phyloP scores from a whole-genome alignment of 768 basidiomycete genomes.

The Macrocybe gigantea region DNA sequence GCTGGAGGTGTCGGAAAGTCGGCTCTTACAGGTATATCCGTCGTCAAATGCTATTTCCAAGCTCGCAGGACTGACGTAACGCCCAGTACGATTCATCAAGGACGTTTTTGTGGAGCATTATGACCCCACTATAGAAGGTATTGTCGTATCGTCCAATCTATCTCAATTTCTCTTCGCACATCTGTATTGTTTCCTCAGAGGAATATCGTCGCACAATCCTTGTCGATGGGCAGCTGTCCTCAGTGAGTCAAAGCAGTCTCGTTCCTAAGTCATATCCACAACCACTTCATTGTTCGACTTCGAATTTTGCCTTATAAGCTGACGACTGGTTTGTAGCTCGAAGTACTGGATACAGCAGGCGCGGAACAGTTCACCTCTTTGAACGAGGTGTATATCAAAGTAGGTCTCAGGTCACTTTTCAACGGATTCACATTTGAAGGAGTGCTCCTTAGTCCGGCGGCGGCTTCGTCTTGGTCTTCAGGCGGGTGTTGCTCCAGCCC shows the following conservation, averaged over 20 bases:
- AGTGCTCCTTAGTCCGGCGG: constrained; percentile 45
- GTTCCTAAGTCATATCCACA: neutral
- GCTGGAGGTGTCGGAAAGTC: constrained; percentile 90
- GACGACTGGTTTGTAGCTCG: constrained; percentile 42
- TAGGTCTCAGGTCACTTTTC: constrained; percentile 16
- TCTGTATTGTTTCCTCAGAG: constrained; percentile 37
- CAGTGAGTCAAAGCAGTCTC: constrained; percentile 35
- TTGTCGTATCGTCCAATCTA: constrained; percentile 3
- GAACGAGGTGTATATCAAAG: constrained; percentile 81
- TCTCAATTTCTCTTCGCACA: neutral
- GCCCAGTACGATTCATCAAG: constrained; percentile 61
- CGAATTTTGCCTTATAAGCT: constrained; percentile 3
- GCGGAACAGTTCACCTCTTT: constrained; percentile 81
- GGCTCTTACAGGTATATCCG: constrained; percentile 54
- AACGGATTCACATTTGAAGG: constrained; percentile 2
- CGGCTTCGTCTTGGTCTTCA: constrained; percentile 84
- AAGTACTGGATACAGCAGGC: constrained; percentile 79
- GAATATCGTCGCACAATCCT: constrained; percentile 60
- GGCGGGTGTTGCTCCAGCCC: constrained; percentile 30
- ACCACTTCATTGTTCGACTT: neutral
- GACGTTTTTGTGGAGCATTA: constrained; percentile 72
- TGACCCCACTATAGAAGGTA: constrained; percentile 84
- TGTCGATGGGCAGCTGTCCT: constrained; percentile 60
- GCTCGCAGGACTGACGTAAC: constrained; percentile 1
- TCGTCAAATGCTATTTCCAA: neutral